These are phyloP conservation scores for Calonectria hawksworthii DNA, from an alignment of 2,329 filamentous ascomycete genomes.

Conservation along the genomic window DNA sequence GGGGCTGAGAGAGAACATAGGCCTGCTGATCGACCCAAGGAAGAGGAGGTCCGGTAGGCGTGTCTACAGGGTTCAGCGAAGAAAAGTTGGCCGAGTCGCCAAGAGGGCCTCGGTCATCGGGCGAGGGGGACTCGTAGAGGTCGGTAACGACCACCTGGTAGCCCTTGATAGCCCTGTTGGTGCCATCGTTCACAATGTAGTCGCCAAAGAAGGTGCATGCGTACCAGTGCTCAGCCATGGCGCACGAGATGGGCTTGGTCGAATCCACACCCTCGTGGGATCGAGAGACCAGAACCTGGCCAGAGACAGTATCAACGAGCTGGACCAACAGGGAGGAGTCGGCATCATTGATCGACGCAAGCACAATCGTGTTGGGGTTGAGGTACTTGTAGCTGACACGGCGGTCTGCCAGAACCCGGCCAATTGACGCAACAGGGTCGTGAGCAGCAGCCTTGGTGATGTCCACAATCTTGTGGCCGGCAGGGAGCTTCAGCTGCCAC, in stretches of 20 bases:
- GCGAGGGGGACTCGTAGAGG: slow-evolving; percentile 86
- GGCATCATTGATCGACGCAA: slow-evolving; percentile 76
- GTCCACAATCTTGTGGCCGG: slow-evolving; percentile 76
- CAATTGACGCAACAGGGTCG: slow-evolving; percentile 94
- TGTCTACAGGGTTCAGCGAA: slow-evolving; percentile 76
- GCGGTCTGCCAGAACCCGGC: slow-evolving; percentile 90
- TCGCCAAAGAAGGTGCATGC: slow-evolving; percentile 83
- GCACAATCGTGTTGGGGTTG: slow-evolving; percentile 85
- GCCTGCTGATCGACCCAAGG: slow-evolving; percentile 86
- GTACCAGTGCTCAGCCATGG: slow-evolving; percentile 95
- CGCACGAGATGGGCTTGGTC: slow-evolving; percentile 79
- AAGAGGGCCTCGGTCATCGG: slow-evolving; percentile 88
- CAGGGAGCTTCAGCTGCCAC: slow-evolving; percentile 81
- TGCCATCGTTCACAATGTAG: slow-evolving; percentile 69
- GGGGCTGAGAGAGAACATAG: slow-evolving; percentile 84
- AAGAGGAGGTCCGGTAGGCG: slow-evolving; percentile 67
- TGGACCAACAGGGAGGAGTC: slow-evolving; percentile 77
- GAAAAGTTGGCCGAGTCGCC: slow-evolving; percentile 81
- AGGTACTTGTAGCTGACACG: slow-evolving; percentile 98
- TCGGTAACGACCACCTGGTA: slow-evolving; percentile 90
- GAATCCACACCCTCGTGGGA: slow-evolving; percentile 82
- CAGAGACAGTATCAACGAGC: slow-evolving; percentile 88
- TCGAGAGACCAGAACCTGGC: slow-evolving; percentile 80
- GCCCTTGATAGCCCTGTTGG: slow-evolving; percentile 76
- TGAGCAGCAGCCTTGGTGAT: slow-evolving; percentile 79